phyloP scores from a whole-genome alignment of 257 asterid genomes.

The Solanum ossicruentum region DNA sequence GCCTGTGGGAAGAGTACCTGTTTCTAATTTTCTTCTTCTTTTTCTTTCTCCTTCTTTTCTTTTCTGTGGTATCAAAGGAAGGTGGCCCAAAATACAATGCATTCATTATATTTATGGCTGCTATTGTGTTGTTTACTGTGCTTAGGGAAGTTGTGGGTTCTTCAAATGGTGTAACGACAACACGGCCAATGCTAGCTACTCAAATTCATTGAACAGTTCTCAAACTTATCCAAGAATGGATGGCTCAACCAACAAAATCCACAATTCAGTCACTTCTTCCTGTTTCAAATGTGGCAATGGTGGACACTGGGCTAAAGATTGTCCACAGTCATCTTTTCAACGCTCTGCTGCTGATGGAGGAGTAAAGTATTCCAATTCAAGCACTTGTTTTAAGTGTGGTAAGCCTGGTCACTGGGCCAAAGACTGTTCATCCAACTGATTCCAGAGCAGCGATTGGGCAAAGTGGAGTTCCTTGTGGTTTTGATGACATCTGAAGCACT shows the following conservation, averaged over 20 bases:
- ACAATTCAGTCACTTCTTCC: not conserved
- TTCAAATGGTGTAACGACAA: constrained; percentile 10
- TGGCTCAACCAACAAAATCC: constrained; percentile 1
- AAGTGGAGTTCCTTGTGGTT: not conserved
- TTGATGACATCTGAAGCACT: not conserved
- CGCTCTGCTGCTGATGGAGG: not conserved
- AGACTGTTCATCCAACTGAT: constrained; percentile 1
- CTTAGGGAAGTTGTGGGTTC: constrained; percentile 8
- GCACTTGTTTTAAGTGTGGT: constrained; percentile 6
- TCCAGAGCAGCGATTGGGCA: not conserved
- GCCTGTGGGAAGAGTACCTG: not conserved
- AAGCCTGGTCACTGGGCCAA: constrained; percentile 11
- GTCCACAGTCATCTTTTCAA: not conserved
- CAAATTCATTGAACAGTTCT: not conserved
- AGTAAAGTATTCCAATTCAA: not conserved
- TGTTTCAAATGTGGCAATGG: constrained; percentile 12
- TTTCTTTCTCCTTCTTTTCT: not conserved
- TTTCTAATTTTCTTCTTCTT: not conserved
- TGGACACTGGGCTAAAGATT: constrained; percentile 10
- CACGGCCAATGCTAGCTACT: not conserved
- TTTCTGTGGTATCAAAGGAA: not conserved
- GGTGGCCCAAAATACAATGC: not conserved
- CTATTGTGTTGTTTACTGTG: not conserved
- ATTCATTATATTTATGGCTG: not conserved
- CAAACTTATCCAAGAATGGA: not conserved